Evolutionary conservation across 2,329 filamentous ascomycete species (phyloP), one percentile per base, ranked within the genome.

Genomic region (Macrophomina pseudophaseolina): DNA sequence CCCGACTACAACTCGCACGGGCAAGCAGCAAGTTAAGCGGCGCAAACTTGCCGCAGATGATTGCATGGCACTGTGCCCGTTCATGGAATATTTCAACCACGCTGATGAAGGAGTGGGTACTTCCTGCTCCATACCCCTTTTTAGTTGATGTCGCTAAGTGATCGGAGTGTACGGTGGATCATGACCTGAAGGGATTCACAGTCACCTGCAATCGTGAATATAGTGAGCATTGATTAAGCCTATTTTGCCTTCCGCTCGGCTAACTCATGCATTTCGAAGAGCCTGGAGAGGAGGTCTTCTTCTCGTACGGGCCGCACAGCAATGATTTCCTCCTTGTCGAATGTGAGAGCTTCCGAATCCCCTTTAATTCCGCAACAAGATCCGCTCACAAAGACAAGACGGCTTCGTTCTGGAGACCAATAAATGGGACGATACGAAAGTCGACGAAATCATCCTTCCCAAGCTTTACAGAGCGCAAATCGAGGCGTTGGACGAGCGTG

Each of bases 271-370:
- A 30, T 44, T n/a, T 14, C 16, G 23, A 35, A 77, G 76, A 74
- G 1, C 71, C 75, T 2, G 88, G 87, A 8, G 86, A 90, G 23
- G 91, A 93, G 78, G 79, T 94, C 0, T 86, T 85, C 68, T 87
- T 91, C 32, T 87, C 85, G 33, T 94, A 94, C 71, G 91, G 91
- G 3, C 75, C 83, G 1, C 91, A 93, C 74, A 84, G 84, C 33
- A 91, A 92, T 69, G 91, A 93, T 73, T 90, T 91, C 70, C 78
- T 93, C 18, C 83, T 93, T 2, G 84, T 87, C 0, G 90, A 93
- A 76, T 94, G 72, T 74, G 66, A 52, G 72, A 46, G 14, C 42
- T 6, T 14, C 32, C 30, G 28, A 32, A 23, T 23, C 23, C 18
- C 14, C 35, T 28, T 12, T n/a, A 11, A n/a, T 35, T 5, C 16